phyloP scores from a whole-genome alignment of 1,284 basidiomycete genomes.

The Ustilago sp. region DNA sequence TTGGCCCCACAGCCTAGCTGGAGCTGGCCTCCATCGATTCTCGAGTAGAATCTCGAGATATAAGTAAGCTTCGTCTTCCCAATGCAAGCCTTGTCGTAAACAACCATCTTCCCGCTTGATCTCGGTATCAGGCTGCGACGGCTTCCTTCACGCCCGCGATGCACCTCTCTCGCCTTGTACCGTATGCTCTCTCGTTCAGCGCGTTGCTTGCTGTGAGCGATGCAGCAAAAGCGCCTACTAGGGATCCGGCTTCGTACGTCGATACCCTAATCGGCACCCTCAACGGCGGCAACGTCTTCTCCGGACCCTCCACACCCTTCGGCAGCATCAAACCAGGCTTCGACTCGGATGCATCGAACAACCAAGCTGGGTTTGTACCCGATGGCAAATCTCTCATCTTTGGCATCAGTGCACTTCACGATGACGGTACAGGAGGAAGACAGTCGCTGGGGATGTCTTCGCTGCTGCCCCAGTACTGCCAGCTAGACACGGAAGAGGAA shows the following conservation, averaged over 20 bases:
- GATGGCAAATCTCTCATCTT: conserved; percentile 22
- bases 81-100: not conserved
- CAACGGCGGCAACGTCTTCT: conserved; percentile 44
- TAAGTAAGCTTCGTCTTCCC: not conserved
- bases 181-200: not conserved
- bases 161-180: not conserved
- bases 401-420: conserved; percentile 41
- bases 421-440: conserved; percentile 41
- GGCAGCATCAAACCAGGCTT: conserved; percentile 44
- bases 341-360: conserved; percentile 24
- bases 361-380: conserved; percentile 48
- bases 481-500: conserved; percentile 18
- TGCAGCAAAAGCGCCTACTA: conserved; percentile 2
- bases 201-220: not conserved
- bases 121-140: not conserved
- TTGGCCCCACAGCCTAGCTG: not conserved
- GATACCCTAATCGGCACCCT: conserved; percentile 39
- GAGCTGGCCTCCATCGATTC: not conserved
- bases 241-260: conserved; percentile 31
- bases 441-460: conserved; percentile 34
- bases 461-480: conserved; percentile 46
- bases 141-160: no score
- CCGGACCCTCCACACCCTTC: conserved; percentile 36
- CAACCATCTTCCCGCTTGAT: not conserved
- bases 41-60: not conserved